A percentile compares a stretch with the other conserved stretches of the same genome.
These are phyloP conservation scores for Xylariaceae sp. DNA, from an alignment of 2,329 filamentous ascomycete species.

Conservation along the genomic window DNA sequence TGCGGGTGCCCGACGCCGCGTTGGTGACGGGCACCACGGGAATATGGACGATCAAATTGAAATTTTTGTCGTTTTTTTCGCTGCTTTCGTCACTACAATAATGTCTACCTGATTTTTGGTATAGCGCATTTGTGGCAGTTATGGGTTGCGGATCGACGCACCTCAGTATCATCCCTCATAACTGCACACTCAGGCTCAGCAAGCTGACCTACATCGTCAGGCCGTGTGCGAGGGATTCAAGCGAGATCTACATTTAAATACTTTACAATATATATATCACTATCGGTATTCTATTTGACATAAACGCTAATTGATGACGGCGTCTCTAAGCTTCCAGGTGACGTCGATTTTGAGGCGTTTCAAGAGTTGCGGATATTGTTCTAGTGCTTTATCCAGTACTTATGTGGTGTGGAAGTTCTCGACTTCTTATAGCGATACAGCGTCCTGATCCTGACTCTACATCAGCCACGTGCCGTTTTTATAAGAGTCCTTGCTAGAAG, in stretches of 20 bases:
- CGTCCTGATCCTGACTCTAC: too few relatives aligned
- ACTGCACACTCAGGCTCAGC: slow-evolving; percentile 20
- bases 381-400: too few relatives aligned
- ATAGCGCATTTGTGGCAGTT: slow-evolving; percentile 11
- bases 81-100: slow-evolving; percentile 8
- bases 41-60: slow-evolving; percentile 19
- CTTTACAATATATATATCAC: too few relatives aligned
- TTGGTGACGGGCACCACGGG: slow-evolving; percentile 4
- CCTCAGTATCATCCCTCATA: slow-evolving; percentile 11
- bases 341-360: too few relatives aligned
- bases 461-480: too few relatives aligned
- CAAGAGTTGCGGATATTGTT: too few relatives aligned
- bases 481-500: too few relatives aligned
- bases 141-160: slow-evolving; percentile 4
- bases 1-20: background rate
- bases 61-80: slow-evolving; percentile 22
- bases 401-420: too few relatives aligned
- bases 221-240: too few relatives aligned
- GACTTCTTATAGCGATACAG: too few relatives aligned
- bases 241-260: too few relatives aligned
- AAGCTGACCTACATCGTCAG: slow-evolving; percentile 1
- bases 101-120: slow-evolving; percentile 17
- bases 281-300: too few relatives aligned
- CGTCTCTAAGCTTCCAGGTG: background rate
- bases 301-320: background rate